These are phyloP conservation scores for Arachnomyces sp. DNA, from an alignment of 2,329 filamentous ascomycete species.

Conservation along the genomic window DNA sequence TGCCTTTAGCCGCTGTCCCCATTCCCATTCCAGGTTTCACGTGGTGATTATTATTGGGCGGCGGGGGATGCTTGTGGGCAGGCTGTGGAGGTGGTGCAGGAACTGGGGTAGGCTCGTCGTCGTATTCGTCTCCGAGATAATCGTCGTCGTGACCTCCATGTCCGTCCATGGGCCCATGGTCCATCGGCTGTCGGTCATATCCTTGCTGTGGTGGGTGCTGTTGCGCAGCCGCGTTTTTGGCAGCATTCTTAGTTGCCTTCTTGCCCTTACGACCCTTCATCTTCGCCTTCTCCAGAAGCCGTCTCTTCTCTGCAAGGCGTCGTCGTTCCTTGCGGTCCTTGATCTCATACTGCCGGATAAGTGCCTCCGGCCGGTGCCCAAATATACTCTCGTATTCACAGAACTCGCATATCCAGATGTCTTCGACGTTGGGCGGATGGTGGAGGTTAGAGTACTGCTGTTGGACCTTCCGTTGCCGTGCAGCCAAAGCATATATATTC, in stretches of 20 bases:
- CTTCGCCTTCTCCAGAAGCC: slow-evolving; percentile 85
- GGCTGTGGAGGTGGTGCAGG: slow-evolving; percentile 41
- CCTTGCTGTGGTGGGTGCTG: slow-evolving; percentile 28
- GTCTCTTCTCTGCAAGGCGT: slow-evolving; percentile 74
- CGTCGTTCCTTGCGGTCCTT: slow-evolving; percentile 82
- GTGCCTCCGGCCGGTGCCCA: slow-evolving; percentile 70
- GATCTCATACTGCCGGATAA: slow-evolving; percentile 88
- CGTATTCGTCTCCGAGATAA: slow-evolving; percentile 43
- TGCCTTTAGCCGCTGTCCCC: slow-evolving; percentile 16
- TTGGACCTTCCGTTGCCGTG: slow-evolving; percentile 66
- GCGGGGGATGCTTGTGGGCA: slow-evolving; percentile 61
- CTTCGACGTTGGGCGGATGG: slow-evolving; percentile 61
- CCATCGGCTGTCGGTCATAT: slow-evolving; percentile 33
- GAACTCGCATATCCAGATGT: slow-evolving; percentile 94
- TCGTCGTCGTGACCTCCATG: slow-evolving; percentile 44
- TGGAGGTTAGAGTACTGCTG: slow-evolving; percentile 71
- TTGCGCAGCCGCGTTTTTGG: slow-evolving; percentile 37
- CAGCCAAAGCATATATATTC: slow-evolving; percentile 67
- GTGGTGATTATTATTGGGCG: slow-evolving; percentile 52
- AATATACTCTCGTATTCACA: slow-evolving; percentile 98
- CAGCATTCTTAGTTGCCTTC: slow-evolving; percentile 65
- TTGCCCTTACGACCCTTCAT: slow-evolving; percentile 85
- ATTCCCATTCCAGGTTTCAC: slow-evolving; percentile 13
- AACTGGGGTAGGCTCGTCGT: slow-evolving; percentile 39
- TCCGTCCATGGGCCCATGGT: slow-evolving; percentile 32